These are phyloP conservation scores for Ambrosia trifida DNA, from an alignment of 129 eudicot genomes.

Conservation along the genomic window DNA sequence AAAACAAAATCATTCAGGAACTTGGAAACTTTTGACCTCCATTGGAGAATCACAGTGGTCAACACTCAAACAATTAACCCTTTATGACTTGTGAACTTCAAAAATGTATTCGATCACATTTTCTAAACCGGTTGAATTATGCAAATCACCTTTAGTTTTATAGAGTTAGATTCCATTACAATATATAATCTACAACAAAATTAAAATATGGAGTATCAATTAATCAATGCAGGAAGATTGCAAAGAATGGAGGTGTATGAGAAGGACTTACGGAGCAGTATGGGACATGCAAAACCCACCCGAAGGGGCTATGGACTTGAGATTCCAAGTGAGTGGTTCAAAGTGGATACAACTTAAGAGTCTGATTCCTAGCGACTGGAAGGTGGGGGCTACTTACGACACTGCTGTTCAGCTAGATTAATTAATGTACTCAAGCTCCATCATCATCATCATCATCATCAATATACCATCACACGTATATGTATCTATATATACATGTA, in stretches of 20 bases:
- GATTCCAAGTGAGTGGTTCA: conserved; percentile 58
- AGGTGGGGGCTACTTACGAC: conserved; percentile 56
- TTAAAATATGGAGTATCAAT: background rate
- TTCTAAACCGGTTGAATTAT: no score
- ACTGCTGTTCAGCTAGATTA: conserved; percentile 54
- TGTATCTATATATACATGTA: conserved; percentile 5
- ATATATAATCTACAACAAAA: background rate
- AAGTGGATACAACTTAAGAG: conserved; percentile 50
- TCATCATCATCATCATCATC: conserved; percentile 20
- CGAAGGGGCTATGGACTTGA: conserved; percentile 44
- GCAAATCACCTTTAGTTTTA: no score
- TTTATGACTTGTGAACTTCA: no score
- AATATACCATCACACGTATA: background rate
- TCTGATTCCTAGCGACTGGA: conserved; percentile 56
- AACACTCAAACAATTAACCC: no score
- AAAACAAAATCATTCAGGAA: no score
- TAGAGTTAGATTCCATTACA: background rate
- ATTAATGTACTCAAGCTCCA: background rate
- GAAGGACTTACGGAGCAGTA: conserved; percentile 68
- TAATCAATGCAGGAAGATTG: conserved; percentile 52
- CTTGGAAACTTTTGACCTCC: no score
- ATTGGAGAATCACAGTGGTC: no score
- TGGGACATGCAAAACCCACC: conserved; percentile 80
- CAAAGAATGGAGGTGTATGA: conserved; percentile 67
- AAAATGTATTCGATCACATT: no score